These are phyloP conservation scores for Trichophyton benhamiae DNA, from an alignment of 2,329 filamentous ascomycete genomes.

Conservation along the genomic window DNA sequence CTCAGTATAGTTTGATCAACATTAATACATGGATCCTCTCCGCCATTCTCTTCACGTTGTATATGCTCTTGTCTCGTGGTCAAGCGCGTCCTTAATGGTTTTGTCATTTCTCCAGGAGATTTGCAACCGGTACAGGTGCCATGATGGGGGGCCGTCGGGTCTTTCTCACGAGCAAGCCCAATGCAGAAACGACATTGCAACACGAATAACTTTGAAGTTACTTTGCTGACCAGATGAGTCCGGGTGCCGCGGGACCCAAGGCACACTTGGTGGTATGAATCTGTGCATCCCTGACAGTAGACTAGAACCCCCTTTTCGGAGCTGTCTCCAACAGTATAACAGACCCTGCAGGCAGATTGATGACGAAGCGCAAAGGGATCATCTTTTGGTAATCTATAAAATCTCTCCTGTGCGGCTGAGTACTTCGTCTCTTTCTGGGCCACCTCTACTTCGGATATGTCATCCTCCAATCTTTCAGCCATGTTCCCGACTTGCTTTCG, in stretches of 20 bases:
- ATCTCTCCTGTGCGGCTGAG: constrained; percentile 57
- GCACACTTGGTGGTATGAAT: constrained; percentile 71
- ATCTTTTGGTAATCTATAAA: constrained; percentile 48
- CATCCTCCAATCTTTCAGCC: constrained; percentile 40
- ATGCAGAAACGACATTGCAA: constrained; percentile 84
- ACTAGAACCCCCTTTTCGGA: constrained; percentile 57
- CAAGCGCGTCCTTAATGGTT: constrained; percentile 59
- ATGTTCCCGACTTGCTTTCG: constrained; percentile 23
- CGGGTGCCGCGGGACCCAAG: constrained; percentile 59
- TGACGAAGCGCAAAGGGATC: constrained; percentile 61
- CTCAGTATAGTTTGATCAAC: constrained; percentile 57
- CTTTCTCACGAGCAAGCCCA: constrained; percentile 54
- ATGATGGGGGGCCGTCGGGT: constrained; percentile 55
- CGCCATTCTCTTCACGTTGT: constrained; percentile 63
- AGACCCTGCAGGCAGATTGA: constrained; percentile 59
- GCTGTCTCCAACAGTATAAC: constrained; percentile 41
- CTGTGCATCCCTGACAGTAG: constrained; percentile 81
- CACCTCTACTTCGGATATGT: constrained; percentile 23
- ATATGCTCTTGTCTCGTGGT: constrained; percentile 73
- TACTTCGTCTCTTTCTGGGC: constrained; percentile 10
- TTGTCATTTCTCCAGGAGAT: constrained; percentile 54
- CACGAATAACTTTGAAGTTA: constrained; percentile 64
- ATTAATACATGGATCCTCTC: constrained; percentile 59
- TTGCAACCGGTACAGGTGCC: constrained; percentile 61
- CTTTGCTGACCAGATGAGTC: constrained; percentile 84